Evolutionary conservation across 129 eudicot genomes (phyloP).

Genomic region (Heracleum sosnowskyi): DNA sequence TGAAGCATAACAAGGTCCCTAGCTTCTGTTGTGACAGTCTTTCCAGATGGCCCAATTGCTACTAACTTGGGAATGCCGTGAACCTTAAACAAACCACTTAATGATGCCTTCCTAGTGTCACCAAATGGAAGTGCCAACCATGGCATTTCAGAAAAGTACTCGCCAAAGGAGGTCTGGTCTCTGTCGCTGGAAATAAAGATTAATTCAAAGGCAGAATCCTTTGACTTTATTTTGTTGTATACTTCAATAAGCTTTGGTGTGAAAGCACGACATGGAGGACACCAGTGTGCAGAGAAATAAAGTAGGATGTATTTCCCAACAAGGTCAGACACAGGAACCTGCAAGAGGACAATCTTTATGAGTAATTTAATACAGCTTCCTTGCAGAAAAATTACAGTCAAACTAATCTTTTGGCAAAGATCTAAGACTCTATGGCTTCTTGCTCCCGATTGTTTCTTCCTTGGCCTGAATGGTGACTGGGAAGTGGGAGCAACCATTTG

Average conservation of each 20-base stretch:
- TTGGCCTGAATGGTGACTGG: not conserved
- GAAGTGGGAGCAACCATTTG: not conserved
- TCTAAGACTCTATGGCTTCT: not conserved
- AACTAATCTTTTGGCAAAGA: not conserved
- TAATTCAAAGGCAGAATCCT: constrained; percentile 50
- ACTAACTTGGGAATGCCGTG: constrained; percentile 55
- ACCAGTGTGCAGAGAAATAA: constrained; percentile 89
- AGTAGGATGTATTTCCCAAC: constrained; percentile 62
- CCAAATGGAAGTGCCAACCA: constrained; percentile 86
- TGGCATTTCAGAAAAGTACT: constrained; percentile 67
- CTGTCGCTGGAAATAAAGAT: constrained; percentile 70
- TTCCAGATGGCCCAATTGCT: constrained; percentile 65
- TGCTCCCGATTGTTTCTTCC: not conserved
- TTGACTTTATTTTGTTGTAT: constrained; percentile 49
- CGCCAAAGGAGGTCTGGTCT: constrained; percentile 59
- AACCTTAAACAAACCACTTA: constrained; percentile 57
- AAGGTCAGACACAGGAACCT: constrained; percentile 65
- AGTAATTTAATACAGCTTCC: not conserved
- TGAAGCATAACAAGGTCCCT: constrained; percentile 47
- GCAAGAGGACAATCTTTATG: constrained; percentile 8
- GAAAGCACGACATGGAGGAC: constrained; percentile 82
- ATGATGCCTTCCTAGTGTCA: constrained; percentile 43
- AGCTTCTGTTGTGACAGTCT: constrained; percentile 65
- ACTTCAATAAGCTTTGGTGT: constrained; percentile 68
- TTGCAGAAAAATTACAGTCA: not conserved